Conservation (phyloP, 2,329 filamentous ascomycete species). For the Colletotrichum sp. region DNA sequence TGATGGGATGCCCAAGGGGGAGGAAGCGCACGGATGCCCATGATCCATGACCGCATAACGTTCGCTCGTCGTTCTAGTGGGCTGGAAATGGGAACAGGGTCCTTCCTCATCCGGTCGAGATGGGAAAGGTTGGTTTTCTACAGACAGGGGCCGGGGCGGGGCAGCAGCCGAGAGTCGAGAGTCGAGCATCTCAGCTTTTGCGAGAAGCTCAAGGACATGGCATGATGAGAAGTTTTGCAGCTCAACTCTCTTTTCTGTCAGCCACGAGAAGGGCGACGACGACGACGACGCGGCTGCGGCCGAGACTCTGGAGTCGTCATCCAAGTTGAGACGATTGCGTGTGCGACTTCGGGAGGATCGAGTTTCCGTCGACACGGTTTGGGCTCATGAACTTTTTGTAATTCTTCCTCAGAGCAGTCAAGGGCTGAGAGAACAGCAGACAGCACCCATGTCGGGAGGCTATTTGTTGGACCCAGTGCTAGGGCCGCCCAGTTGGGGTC, state of each 20-base stretch:
- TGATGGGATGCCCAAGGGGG: background rate
- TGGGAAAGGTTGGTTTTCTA: slow-evolving; percentile 4
- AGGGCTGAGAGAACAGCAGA: background rate
- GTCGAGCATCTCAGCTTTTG: background rate
- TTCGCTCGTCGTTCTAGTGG: slow-evolving; percentile 5
- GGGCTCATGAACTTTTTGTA: background rate
- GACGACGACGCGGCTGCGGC: background rate
- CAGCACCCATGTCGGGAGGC: slow-evolving; percentile 8
- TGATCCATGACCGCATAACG: slow-evolving; percentile 16
- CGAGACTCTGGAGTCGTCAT: slow-evolving; percentile 8
- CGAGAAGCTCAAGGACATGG: background rate
- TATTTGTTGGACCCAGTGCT: slow-evolving; percentile 17
- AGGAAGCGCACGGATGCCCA: slow-evolving; percentile 10
- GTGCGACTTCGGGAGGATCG: background rate
- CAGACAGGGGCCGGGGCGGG: background rate
- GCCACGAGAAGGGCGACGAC: background rate
- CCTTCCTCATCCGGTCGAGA: slow-evolving; percentile 14
- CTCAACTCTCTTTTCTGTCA: background rate
- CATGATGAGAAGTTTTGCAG: background rate
- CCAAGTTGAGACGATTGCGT: slow-evolving; percentile 17
- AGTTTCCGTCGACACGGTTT: background rate
- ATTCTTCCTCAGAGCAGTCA: background rate
- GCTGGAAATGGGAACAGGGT: slow-evolving; percentile 15
- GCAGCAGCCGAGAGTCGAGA: background rate
- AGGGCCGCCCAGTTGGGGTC: background rate